phyloP scores from a whole-genome alignment of 2,329 filamentous ascomycete species.

The Conoideocrella luteorostrata region DNA sequence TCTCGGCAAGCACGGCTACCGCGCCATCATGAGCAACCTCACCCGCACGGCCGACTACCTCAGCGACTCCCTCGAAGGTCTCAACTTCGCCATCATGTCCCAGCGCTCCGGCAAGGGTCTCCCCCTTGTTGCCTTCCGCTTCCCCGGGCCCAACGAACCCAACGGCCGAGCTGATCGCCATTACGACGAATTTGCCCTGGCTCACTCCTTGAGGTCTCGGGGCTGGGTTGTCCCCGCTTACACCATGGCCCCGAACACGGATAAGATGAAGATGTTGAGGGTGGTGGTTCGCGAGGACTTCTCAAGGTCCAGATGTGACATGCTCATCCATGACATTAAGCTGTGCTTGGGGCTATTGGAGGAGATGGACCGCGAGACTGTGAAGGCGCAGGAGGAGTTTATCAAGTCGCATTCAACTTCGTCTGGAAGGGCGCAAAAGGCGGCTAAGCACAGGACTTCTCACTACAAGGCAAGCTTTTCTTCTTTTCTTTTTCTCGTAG shows the following conservation, averaged over 20 bases:
- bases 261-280: constrained; percentile 81
- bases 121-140: constrained; percentile 83
- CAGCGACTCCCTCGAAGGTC: constrained; percentile 59
- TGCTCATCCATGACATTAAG: constrained; percentile 71
- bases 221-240: constrained; percentile 95
- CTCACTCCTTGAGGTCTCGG: constrained; percentile 77
- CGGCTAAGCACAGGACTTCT: constrained; percentile 32
- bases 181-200: constrained; percentile 71
- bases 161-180: constrained; percentile 43
- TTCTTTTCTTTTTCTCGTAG: constrained; percentile 6
- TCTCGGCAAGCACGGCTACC: constrained; percentile 86
- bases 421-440: constrained; percentile 46
- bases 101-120: constrained; percentile 70
- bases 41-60: constrained; percentile 88
- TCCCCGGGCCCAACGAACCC: constrained; percentile 49
- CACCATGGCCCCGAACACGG: constrained; percentile 88
- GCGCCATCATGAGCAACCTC: constrained; percentile 88
- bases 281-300: constrained; percentile 94
- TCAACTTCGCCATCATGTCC: constrained; percentile 87
- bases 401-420: constrained; percentile 50
- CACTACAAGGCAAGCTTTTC: constrained; percentile 39
- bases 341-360: constrained; percentile 65
- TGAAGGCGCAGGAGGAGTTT: constrained; percentile 64
- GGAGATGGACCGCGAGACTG: constrained; percentile 64
- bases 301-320: constrained; percentile 72